Percentiles rank a stretch among this genome's conserved stretches.
Evolutionary conservation across 2,329 filamentous ascomycete genomes (phyloP).

Genomic region (Fusarium continuum): DNA sequence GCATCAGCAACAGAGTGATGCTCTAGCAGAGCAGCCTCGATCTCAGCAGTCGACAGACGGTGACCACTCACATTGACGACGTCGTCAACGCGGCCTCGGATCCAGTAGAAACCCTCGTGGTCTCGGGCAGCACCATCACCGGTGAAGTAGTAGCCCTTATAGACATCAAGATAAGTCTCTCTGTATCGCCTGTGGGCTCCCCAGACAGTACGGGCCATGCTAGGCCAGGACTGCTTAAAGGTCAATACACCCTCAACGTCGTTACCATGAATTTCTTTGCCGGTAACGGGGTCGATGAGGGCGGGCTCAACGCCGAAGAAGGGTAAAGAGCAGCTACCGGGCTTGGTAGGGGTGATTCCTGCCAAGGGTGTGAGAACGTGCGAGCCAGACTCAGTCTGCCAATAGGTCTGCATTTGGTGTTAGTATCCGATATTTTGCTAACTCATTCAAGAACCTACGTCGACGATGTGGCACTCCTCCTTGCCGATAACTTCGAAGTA

Average conservation of each 20-base stretch:
- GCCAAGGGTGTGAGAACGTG: slow-evolving; percentile 94
- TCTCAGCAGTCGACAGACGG: slow-evolving; percentile 95
- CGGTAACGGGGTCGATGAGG: slow-evolving; percentile 95
- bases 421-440: slow-evolving; percentile 3
- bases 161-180: slow-evolving; percentile 98
- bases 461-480: slow-evolving; percentile 90
- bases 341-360: slow-evolving; percentile 95
- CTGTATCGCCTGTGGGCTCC: slow-evolving; percentile 98
- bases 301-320: slow-evolving; percentile 99
- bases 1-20: slow-evolving; percentile 91
- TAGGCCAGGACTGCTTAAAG: slow-evolving; percentile 98
- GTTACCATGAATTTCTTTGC: slow-evolving; percentile 92
- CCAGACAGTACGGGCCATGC: slow-evolving; percentile 98
- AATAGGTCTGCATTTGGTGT: slow-evolving; percentile 79
- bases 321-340: slow-evolving; percentile 91
- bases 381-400: slow-evolving; percentile 99
- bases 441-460: slow-evolving; percentile 71
- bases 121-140: slow-evolving; percentile 95
- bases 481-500: slow-evolving; percentile 96
- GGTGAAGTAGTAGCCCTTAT: slow-evolving; percentile 98
- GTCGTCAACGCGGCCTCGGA: slow-evolving; percentile 96
- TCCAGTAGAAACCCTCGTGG: slow-evolving; percentile 99
- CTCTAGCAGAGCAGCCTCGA: slow-evolving; percentile 95
- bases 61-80: slow-evolving; percentile 98
- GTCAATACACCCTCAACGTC: slow-evolving; percentile 96